A percentile compares a stretch with the other conserved stretches of the same genome.
These are phyloP conservation scores for Dianthus caryophyllus DNA, from an alignment of 148 eudicot species.

Conservation along the genomic window DNA sequence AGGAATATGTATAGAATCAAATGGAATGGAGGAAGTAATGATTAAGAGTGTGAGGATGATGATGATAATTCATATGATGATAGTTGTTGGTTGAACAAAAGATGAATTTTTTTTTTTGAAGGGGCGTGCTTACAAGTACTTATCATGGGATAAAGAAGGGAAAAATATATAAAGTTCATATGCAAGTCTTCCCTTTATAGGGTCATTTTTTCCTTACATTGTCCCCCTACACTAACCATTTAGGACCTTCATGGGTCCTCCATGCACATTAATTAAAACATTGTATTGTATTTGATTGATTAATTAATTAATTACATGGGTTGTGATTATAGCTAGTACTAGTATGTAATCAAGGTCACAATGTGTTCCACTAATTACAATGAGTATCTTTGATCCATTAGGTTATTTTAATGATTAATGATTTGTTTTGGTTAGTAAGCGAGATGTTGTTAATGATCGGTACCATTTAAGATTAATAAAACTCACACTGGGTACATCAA, in stretches of 20 bases:
- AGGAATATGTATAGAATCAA: too few relatives aligned
- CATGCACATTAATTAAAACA: neutral
- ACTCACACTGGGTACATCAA: too few relatives aligned
- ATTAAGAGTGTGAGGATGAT: slow-evolving; percentile 37
- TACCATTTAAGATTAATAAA: too few relatives aligned
- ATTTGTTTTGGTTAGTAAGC: too few relatives aligned
- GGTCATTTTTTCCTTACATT: slow-evolving; percentile 19
- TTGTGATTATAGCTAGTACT: slow-evolving; percentile 2
- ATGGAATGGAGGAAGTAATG: too few relatives aligned
- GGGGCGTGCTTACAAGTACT: slow-evolving; percentile 32
- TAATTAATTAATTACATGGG: neutral
- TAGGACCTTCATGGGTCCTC: neutral
- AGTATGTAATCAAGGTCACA: neutral
- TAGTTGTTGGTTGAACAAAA: slow-evolving; percentile 24
- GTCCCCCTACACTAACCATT: slow-evolving; percentile 13
- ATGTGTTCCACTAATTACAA: neutral
- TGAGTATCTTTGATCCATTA: neutral
- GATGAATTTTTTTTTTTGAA: too few relatives aligned
- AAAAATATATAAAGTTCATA: neutral
- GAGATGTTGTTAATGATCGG: too few relatives aligned
- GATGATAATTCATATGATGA: slow-evolving; percentile 48
- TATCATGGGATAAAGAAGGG: slow-evolving; percentile 21
- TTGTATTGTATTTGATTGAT: neutral
- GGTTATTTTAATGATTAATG: too few relatives aligned
- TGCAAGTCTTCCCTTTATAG: slow-evolving; percentile 8